These are phyloP conservation scores for Heracleum sosnowskyi DNA, from an alignment of 129 eudicot species.

Conservation along the genomic window DNA sequence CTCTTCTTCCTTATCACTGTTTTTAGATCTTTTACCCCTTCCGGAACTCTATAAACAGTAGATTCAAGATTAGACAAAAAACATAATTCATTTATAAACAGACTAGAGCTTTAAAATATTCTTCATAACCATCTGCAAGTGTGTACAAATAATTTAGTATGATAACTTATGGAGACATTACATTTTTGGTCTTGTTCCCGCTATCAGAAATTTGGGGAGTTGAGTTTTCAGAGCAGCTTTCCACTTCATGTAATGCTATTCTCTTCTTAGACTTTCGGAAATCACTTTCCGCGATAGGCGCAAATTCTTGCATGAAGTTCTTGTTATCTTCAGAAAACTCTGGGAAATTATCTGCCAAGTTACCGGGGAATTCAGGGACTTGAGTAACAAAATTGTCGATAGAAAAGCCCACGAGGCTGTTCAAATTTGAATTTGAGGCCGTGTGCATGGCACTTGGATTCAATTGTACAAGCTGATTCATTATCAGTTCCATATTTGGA, in stretches of 20 bases:
- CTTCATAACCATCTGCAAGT: neutral
- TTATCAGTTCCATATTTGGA: constrained; percentile 39
- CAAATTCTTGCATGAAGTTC: constrained; percentile 17
- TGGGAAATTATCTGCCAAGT: constrained; percentile 24
- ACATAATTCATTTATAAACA: neutral
- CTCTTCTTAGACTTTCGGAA: constrained; percentile 38
- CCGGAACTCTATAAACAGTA: constrained; percentile 31
- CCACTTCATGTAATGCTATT: constrained; percentile 40
- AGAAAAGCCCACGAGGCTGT: constrained; percentile 38
- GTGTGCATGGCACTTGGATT: constrained; percentile 20
- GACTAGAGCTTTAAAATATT: neutral
- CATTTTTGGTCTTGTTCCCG: constrained; percentile 37
- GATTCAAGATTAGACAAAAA: neutral
- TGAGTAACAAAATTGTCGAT: constrained; percentile 33
- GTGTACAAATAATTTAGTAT: neutral
- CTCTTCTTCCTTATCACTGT: constrained; percentile 36
- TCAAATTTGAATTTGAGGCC: constrained; percentile 22
- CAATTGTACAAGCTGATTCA: constrained; percentile 33
- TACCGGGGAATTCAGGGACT: constrained; percentile 20
- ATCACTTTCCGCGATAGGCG: constrained; percentile 17
- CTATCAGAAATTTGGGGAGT: constrained; percentile 37
- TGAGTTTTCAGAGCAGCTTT: constrained; percentile 45
- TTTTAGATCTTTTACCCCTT: constrained; percentile 54
- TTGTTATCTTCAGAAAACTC: constrained; percentile 24
- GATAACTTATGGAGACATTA: constrained; percentile 16